A percentile compares a stretch with the other conserved stretches of the same genome.
Evolutionary conservation across 2,329 filamentous ascomycete genomes (phyloP).

Genomic region (Trichophyton schoenleinii): DNA sequence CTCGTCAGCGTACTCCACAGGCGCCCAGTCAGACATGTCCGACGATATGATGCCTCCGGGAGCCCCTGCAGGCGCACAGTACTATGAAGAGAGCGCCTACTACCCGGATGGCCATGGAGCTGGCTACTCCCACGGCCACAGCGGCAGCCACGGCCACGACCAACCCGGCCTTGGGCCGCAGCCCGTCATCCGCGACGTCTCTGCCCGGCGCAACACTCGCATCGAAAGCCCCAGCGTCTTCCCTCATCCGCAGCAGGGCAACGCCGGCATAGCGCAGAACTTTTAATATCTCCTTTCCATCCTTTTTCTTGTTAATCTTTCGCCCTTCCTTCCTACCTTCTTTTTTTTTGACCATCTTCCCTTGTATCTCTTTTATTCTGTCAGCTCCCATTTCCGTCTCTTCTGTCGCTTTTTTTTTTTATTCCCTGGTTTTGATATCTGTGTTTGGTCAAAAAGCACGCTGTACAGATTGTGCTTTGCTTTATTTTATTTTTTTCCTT

Average conservation of each 20-base stretch:
- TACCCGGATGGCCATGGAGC: constrained; percentile 31
- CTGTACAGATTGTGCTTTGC: background rate
- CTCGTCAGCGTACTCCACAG: constrained; percentile 86
- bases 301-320: background rate
- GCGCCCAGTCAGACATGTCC: constrained; percentile 55
- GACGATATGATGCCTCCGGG: constrained; percentile 41
- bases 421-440: no score
- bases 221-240: constrained; percentile 86
- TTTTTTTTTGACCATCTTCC: background rate
- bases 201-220: constrained; percentile 79
- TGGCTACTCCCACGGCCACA: background rate
- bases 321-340: constrained; percentile 4
- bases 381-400: background rate
- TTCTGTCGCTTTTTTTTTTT: no score
- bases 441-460: background rate
- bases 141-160: constrained; percentile 11
- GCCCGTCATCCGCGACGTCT: constrained; percentile 85
- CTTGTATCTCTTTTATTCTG: background rate
- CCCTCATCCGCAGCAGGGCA: constrained; percentile 46
- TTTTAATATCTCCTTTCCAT: constrained; percentile 46
- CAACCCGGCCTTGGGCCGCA: constrained; percentile 42
- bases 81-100: constrained; percentile 45
- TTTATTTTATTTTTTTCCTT: no score
- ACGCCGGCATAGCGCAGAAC: constrained; percentile 91
- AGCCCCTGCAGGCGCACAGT: constrained; percentile 36